Evolutionary conservation across 345 rosid genomes (phyloP).

Genomic region (Clausena lansium): DNA sequence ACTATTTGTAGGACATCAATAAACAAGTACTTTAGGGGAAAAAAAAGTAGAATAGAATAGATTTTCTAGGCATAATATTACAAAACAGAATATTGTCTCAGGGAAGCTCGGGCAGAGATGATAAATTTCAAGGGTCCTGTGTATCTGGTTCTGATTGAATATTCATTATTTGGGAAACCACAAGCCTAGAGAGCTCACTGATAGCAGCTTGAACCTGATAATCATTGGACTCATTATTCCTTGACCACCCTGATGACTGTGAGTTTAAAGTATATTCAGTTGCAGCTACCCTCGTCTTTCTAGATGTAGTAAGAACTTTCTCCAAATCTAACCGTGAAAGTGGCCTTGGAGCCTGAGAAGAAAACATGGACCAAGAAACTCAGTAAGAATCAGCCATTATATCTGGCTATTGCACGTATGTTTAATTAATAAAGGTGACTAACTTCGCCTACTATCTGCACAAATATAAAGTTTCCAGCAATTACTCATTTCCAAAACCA

Average conservation of each 20-base stretch:
- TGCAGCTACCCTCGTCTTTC: slow-evolving; percentile 76
- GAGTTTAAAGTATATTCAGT: slow-evolving; percentile 63
- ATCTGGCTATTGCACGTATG: not conserved
- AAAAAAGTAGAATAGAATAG: not conserved
- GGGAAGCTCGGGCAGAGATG: not conserved
- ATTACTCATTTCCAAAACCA: not conserved
- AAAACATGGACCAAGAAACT: not conserved
- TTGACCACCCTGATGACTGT: slow-evolving; percentile 51
- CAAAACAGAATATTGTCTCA: slow-evolving; percentile 12
- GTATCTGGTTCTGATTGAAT: slow-evolving; percentile 51
- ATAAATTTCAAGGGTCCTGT: slow-evolving; percentile 47
- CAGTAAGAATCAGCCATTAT: not conserved
- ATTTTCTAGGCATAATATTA: slow-evolving; percentile 16
- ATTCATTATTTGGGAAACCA: slow-evolving; percentile 74
- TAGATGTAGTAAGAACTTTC: slow-evolving; percentile 63
- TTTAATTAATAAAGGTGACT: not conserved
- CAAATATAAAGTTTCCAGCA: slow-evolving; percentile 1
- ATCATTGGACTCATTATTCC: slow-evolving; percentile 59
- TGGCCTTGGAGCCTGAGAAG: slow-evolving; percentile 69
- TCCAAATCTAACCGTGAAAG: slow-evolving; percentile 66
- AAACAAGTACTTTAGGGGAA: not conserved
- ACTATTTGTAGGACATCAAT: not conserved
- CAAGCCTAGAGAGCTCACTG: slow-evolving; percentile 76
- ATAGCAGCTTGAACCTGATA: slow-evolving; percentile 73
- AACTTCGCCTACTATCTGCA: not conserved